These are phyloP conservation scores for Fimicolochytrium jonesii DNA, from an alignment of 192 early-diverging fungal genomes.

Conservation along the genomic window DNA sequence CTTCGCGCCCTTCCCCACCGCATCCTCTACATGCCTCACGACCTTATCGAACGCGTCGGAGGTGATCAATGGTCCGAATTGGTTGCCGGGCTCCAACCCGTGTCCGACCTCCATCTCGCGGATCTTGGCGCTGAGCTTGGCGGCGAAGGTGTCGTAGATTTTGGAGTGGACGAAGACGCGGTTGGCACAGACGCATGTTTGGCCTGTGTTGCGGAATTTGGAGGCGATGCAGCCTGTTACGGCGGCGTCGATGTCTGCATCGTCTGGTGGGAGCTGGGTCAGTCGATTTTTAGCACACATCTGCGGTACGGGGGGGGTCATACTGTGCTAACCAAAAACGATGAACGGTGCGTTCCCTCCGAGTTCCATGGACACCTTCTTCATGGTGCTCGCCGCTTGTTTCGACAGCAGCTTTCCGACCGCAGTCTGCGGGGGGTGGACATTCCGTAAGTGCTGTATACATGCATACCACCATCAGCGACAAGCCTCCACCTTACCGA, in stretches of 20 bases:
- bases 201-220: conserved; percentile 45
- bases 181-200: conserved; percentile 43
- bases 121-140: conserved; percentile 52
- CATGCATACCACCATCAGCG: background rate
- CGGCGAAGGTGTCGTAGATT: conserved; percentile 37
- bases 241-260: conserved; percentile 39
- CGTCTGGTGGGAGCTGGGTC: no score
- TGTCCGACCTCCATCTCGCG: conserved; percentile 64
- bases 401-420: conserved; percentile 65
- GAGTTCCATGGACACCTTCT: conserved; percentile 41
- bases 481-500: conserved; percentile 52
- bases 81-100: conserved; percentile 59
- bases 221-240: conserved; percentile 32
- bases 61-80: conserved; percentile 82
- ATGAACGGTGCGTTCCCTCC: conserved; percentile 51
- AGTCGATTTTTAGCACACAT: no score
- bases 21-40: conserved; percentile 63
- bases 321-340: conserved; percentile 51
- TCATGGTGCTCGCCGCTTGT: conserved; percentile 56
- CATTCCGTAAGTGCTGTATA: no score
- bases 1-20: conserved; percentile 67
- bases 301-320: no score
- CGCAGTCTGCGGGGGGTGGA: no score
- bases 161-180: conserved; percentile 39
- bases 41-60: conserved; percentile 65